A percentile compares a stretch with the other conserved stretches of the same genome.
Evolutionary conservation across 371 early-diverging fungal genomes (phyloP).

Genomic region (Mucor irregularis): DNA sequence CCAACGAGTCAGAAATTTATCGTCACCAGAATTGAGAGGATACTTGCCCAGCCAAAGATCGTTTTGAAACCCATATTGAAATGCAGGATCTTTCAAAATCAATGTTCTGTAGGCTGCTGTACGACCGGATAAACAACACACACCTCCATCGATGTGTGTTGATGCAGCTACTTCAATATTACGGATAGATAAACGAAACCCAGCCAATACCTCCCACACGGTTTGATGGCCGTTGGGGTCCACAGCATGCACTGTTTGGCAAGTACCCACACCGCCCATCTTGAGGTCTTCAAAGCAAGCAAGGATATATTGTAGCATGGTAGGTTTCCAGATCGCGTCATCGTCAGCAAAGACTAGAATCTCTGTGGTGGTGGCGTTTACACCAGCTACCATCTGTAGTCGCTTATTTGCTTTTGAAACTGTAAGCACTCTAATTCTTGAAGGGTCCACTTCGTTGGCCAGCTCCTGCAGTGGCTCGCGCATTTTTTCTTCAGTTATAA

Average conservation of each 20-base stretch:
- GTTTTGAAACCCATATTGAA: slow-evolving; percentile 68
- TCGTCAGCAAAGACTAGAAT: slow-evolving; percentile 76
- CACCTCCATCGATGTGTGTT: slow-evolving; percentile 76
- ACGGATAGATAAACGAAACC: slow-evolving; percentile 68
- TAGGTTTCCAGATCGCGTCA: slow-evolving; percentile 69
- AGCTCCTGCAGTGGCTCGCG: slow-evolving; percentile 46
- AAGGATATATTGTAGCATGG: slow-evolving; percentile 62
- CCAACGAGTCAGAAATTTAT: slow-evolving; percentile 79
- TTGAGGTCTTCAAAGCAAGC: slow-evolving; percentile 74
- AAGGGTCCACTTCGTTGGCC: slow-evolving; percentile 43
- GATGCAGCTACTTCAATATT: slow-evolving; percentile 76
- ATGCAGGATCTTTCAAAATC: slow-evolving; percentile 73
- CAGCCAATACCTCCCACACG: slow-evolving; percentile 73
- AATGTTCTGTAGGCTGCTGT: slow-evolving; percentile 74
- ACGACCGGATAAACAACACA: slow-evolving; percentile 73
- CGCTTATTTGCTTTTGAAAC: slow-evolving; percentile 68
- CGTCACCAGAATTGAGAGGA: slow-evolving; percentile 75
- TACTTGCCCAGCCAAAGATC: slow-evolving; percentile 73
- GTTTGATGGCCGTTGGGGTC: slow-evolving; percentile 60
- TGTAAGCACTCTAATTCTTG: slow-evolving; percentile 45
- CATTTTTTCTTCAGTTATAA: slow-evolving; percentile 60
- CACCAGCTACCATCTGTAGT: slow-evolving; percentile 74
- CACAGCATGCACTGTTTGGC: slow-evolving; percentile 57
- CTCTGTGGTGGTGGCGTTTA: slow-evolving; percentile 62
- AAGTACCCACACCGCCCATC: slow-evolving; percentile 80